Base-by-base conservation (phyloP, 805 yeast genomes). In the Candida boidinii region DNA sequence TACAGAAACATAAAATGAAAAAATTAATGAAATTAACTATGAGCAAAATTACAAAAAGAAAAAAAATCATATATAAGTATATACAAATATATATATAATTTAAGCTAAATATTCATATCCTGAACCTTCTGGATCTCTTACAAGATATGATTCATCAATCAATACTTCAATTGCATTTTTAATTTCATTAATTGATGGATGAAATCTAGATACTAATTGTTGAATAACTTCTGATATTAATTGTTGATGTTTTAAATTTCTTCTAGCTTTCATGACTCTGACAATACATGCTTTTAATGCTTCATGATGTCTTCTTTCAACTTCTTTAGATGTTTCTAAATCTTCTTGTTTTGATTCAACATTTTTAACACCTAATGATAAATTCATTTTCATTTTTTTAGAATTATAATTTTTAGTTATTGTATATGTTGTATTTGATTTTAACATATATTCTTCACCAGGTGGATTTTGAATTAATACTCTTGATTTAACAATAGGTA, bases 241-340 rank as follows among this genome's bases (percentile, higher is more conserved):
- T 35, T 77, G 79, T 30, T 79, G 81, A 53, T 88, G 96, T 42
- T 75, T 74, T 46, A 85, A 64, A 28, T 67, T 68, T 55, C 87
- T 83, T 51, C 96, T 72, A 1, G 96, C 88, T 63, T 90, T 90
- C 97, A 90, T 92, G 51, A 90, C 84, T 48, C 98, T 73, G 25
- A 90, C 97, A 58, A 92, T 86, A 49, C 95, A 84, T 2, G 97
- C 96, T 51, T 86, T 84, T 46, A 92, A 66, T 60, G 79, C 79
- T 51, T 82, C 76, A 38, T 51, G 57, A 20, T 55, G 54, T 58
- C 80, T 81, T 52, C 96, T 73, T 33, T 50, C 56, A 26, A 57
- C 49, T 39, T 87, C 87, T 48, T 86, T 92, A 47, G 79, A 86
- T 30, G 90, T 76, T 50, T 87, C 94, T 54, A 75, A 78, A 43